Evolutionary conservation across 2,329 filamentous ascomycete species (phyloP), one percentile per base, ranked within the genome.

Genomic region (Trichoderma lentiforme): DNA sequence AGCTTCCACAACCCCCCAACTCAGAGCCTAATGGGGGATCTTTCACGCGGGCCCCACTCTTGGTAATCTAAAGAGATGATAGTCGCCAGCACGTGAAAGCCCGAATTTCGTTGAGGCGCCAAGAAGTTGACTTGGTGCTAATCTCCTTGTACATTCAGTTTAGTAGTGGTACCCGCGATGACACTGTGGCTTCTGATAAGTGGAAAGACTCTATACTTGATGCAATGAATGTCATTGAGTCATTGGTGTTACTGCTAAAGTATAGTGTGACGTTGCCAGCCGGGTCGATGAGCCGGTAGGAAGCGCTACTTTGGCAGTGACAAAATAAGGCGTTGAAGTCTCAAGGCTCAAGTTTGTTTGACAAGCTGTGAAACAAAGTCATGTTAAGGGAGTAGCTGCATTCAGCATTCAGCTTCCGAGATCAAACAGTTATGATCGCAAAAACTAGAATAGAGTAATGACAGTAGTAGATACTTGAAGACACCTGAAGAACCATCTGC

Each of bases 41-140:
- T 36, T 53, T 70, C 26, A 36, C 28, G 67, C 67, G 56, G 36
- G 26, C 57, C 57, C 67, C 67, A 15, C 67, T 53, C 14, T 62
- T 43, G 26, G 66, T 15, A 70, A 70, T 70, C 67, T 70, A 51
- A 21, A n/a, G 18, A 34, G 39, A 28, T 30, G 65, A 32, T 58
- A 21, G 51, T 51, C 68, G 24, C 43, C 58, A 57, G 69, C 69
- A 71, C 69, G 69, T 71, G 69, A 71, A 71, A 71, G 69, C 32
- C 47, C 53, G 61, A 61, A 70, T 6, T 63, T 60, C 69, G 62
- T 71, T 71, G 68, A 71, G 60, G 68, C 60, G 43, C 60, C 39
- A 67, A 53, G 65, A 21, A 39, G 28, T 26, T 18, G 43, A 34
- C 18, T 56, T 32, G 6, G 32, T 32, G 26, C 21, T 30, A 67